Conservation (phyloP, 2,329 filamentous ascomycete genomes). For the Sporothrix curviconia region DNA sequence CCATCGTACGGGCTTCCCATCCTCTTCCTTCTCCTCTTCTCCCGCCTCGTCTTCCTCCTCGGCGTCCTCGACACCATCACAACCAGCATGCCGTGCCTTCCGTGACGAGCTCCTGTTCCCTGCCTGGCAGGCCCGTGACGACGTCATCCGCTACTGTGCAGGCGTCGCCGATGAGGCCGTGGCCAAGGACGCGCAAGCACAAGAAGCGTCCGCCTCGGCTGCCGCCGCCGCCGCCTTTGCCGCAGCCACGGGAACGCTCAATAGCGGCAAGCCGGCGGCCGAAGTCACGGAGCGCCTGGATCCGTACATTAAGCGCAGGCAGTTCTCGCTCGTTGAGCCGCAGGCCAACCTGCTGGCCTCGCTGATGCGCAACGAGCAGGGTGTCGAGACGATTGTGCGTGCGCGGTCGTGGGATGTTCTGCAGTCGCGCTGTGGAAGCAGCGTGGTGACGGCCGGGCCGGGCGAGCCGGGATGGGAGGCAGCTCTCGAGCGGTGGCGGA, state of each 20-base stretch:
- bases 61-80: conserved; percentile 48
- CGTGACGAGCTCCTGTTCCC: conserved; percentile 76
- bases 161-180: conserved; percentile 55
- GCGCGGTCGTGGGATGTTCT: conserved; percentile 75
- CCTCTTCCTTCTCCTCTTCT: conserved; percentile 40
- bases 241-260: background rate
- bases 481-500: conserved; percentile 54
- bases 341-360: conserved; percentile 73
- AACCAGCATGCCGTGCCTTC: conserved; percentile 61
- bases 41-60: conserved; percentile 56
- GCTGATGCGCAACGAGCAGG: conserved; percentile 66
- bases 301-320: conserved; percentile 74
- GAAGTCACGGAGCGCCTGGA: conserved; percentile 87
- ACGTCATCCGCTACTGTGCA: conserved; percentile 84
- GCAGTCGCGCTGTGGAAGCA: conserved; percentile 59
- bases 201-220: background rate
- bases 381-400: conserved; percentile 73
- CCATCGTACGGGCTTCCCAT: too few relatives aligned
- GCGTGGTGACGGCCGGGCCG: conserved; percentile 33
- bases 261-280: background rate
- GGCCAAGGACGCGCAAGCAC: conserved; percentile 56
- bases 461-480: conserved; percentile 56
- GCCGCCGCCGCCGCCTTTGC: background rate
- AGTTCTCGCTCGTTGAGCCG: conserved; percentile 74
- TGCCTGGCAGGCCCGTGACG: conserved; percentile 75